Evolutionary conservation across 2,329 filamentous ascomycete species (phyloP).

Genomic region (Paracoccidioides lutzii): DNA sequence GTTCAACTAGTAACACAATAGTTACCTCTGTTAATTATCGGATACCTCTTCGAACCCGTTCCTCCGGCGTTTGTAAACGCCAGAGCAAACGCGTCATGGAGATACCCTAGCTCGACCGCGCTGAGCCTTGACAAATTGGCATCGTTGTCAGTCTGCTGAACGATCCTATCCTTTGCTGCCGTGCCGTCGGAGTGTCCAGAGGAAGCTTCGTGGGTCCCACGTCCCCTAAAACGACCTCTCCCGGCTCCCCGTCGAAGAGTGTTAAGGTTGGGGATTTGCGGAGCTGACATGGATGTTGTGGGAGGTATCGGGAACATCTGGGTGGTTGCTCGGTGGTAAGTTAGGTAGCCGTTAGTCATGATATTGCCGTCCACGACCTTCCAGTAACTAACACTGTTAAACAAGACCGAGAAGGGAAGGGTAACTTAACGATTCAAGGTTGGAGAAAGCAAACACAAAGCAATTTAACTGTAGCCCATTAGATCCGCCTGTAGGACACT

Average conservation of each 20-base stretch:
- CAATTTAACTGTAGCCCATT: too few relatives aligned
- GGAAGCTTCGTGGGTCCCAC: slow-evolving; percentile 17
- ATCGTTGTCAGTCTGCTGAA: slow-evolving; percentile 86
- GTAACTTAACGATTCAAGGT: too few relatives aligned
- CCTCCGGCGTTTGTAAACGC: slow-evolving; percentile 44
- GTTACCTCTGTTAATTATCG: slow-evolving; percentile 84
- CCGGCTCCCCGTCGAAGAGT: slow-evolving; percentile 40
- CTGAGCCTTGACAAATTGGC: slow-evolving; percentile 80
- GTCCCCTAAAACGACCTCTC: slow-evolving; percentile 37
- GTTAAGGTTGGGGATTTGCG: slow-evolving; percentile 67
- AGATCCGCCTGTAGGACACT: too few relatives aligned
- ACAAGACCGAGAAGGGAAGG: too few relatives aligned
- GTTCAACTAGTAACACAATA: not conserved
- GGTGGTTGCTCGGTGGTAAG: not conserved
- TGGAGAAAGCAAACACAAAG: too few relatives aligned
- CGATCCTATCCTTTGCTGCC: slow-evolving; percentile 51
- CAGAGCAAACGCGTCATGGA: slow-evolving; percentile 66
- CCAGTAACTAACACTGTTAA: too few relatives aligned
- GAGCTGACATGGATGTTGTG: slow-evolving; percentile 47
- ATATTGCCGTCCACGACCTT: not conserved
- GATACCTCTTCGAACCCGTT: slow-evolving; percentile 49
- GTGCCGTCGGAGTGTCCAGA: slow-evolving; percentile 20
- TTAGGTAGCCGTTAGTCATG: not conserved
- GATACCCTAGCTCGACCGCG: slow-evolving; percentile 72
- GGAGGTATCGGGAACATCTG: not conserved